A percentile compares a stretch with the other conserved stretches of the same genome.
These are phyloP conservation scores for Ormosia emarginata DNA, from an alignment of 306 rosid genomes.

Conservation along the genomic window DNA sequence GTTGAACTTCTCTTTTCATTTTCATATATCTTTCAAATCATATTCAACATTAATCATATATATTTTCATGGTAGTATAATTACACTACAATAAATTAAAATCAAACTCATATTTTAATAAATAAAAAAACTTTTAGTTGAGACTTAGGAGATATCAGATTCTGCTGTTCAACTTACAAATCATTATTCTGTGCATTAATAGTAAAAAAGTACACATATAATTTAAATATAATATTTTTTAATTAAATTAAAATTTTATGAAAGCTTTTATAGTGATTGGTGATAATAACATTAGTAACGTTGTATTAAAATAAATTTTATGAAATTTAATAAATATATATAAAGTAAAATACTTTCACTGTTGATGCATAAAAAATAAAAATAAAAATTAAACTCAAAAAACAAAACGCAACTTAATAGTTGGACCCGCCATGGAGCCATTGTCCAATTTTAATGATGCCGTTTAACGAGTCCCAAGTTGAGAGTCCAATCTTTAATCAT, in stretches of 20 bases:
- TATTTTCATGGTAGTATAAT: neutral
- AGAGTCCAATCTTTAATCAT: constrained; percentile 23
- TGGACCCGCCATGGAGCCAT: constrained; percentile 11
- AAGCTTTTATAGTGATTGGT: neutral
- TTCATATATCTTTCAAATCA: neutral
- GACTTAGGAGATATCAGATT: too few species aligned
- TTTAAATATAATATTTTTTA: neutral
- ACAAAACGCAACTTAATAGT: neutral
- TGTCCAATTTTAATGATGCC: constrained; percentile 14
- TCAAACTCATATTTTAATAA: too few species aligned
- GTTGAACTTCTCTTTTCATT: neutral
- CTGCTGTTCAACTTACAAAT: too few species aligned
- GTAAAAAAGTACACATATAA: neutral
- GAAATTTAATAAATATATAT: neutral
- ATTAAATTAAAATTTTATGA: neutral
- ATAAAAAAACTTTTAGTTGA: too few species aligned
- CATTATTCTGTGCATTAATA: neutral
- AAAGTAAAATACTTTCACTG: neutral
- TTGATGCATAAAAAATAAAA: neutral
- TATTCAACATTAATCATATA: neutral
- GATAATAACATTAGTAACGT: neutral
- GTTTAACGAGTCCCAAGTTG: constrained; percentile 26
- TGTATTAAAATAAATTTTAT: neutral
- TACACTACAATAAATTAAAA: too few species aligned
- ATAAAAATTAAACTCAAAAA: neutral